Percentiles rank a stretch among this genome's conserved stretches.
Evolutionary conservation across 352 stramenopile species (phyloP).

Genomic region (Globisporangium viniferum): DNA sequence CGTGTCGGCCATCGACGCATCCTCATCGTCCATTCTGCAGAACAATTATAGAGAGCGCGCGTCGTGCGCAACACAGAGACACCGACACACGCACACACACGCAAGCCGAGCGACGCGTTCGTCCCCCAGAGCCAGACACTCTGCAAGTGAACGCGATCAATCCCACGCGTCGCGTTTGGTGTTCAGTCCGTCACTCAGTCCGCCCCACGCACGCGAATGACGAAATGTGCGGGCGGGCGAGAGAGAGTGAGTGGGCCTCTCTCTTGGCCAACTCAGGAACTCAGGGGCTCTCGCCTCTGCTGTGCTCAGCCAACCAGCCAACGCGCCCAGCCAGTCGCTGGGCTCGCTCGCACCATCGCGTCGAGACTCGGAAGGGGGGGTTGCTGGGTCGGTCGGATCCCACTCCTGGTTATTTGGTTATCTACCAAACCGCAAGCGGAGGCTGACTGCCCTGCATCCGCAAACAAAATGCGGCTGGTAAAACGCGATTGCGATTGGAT

Average conservation of each 20-base stretch:
- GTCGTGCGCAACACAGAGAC: no score
- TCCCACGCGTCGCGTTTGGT: neutral
- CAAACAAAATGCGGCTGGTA: neutral
- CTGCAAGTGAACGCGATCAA: neutral
- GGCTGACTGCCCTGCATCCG: neutral
- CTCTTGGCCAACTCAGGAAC: neutral
- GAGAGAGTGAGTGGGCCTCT: neutral
- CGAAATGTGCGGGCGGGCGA: neutral
- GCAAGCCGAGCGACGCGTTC: neutral
- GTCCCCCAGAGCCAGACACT: neutral
- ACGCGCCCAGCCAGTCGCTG: neutral
- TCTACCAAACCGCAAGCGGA: neutral
- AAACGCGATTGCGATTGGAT: constrained; percentile 1
- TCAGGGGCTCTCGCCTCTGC: neutral
- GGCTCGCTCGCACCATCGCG: neutral
- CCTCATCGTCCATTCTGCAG: constrained; percentile 4
- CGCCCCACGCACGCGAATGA: neutral
- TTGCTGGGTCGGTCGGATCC: neutral
- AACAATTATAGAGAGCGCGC: neutral
- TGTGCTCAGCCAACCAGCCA: neutral
- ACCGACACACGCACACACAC: neutral
- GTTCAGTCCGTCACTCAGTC: neutral
- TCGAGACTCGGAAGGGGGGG: neutral
- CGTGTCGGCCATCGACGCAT: neutral
- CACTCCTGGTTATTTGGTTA: neutral